Evolutionary conservation across 2,329 filamentous ascomycete species (phyloP).

Genomic region (Emmonsiellopsis sp.): DNA sequence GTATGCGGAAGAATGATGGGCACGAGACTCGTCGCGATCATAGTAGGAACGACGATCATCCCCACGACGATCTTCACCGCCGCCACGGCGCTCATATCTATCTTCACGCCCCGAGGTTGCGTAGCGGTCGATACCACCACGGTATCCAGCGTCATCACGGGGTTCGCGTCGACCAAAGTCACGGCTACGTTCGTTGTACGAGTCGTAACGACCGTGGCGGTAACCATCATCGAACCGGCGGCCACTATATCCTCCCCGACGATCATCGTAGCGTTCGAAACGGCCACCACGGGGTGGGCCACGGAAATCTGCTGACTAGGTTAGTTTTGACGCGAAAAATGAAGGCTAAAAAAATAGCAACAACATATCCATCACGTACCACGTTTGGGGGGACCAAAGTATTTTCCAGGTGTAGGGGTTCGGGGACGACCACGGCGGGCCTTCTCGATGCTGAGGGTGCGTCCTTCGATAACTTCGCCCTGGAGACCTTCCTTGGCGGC

Average conservation of each 20-base stretch:
- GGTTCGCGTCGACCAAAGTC: conserved; percentile 14
- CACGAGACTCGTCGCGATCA: conserved; percentile 40
- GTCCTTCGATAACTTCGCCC: conserved; percentile 88
- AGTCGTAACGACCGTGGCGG: conserved; percentile 37
- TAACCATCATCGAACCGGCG: conserved; percentile 36
- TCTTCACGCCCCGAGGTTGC: conserved; percentile 36
- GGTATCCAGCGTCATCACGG: conserved; percentile 20
- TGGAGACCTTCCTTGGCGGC: conserved; percentile 94
- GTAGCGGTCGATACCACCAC: conserved; percentile 49
- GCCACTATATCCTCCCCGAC: conserved; percentile 33
- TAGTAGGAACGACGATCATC: conserved; percentile 42
- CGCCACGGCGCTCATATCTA: conserved; percentile 29
- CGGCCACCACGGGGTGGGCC: conserved; percentile 36
- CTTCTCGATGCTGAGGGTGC: conserved; percentile 97
- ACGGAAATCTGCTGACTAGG: conserved; percentile 34
- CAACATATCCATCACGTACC: conserved; percentile 54
- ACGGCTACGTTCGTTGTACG: conserved; percentile 41
- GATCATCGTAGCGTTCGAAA: conserved; percentile 39
- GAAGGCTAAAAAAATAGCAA: conserved; percentile 2
- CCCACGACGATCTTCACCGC: conserved; percentile 37
- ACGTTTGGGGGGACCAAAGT: conserved; percentile 96
- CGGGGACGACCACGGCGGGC: conserved; percentile 88
- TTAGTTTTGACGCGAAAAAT: conserved; percentile 8
- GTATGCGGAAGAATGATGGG: conserved; percentile 37
- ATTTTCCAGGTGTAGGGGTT: conserved; percentile 95